These are phyloP conservation scores for Phytophthora idaei DNA, from an alignment of 352 stramenopile genomes.

Conservation along the genomic window DNA sequence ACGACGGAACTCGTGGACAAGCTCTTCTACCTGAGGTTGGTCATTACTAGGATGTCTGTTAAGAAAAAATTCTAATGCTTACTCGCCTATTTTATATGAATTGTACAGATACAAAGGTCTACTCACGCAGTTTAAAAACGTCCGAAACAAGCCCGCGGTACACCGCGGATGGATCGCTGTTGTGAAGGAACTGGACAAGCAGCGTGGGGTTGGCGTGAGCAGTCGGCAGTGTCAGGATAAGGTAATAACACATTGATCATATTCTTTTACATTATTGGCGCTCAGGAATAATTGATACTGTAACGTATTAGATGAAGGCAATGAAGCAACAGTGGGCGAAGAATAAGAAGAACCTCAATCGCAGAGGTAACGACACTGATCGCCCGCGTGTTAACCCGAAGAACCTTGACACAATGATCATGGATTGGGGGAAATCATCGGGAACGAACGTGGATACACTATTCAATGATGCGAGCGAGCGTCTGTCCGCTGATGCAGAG, in stretches of 20 bases:
- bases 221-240: slow-evolving; percentile 5
- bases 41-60: background rate
- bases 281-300: background rate
- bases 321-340: slow-evolving; percentile 5
- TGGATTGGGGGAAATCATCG: background rate
- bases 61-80: no score
- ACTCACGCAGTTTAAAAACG: background rate
- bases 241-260: background rate
- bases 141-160: background rate
- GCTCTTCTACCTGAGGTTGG: background rate
- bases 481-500: background rate
- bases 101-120: background rate
- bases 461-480: background rate
- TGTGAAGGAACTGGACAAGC: slow-evolving; percentile 3
- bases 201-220: slow-evolving; percentile 6
- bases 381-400: background rate
- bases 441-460: slow-evolving; percentile 1
- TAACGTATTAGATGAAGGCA: slow-evolving; percentile 3
- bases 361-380: slow-evolving; percentile 2
- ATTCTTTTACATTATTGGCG: background rate
- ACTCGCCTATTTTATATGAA: background rate
- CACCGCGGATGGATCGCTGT: slow-evolving; percentile 5
- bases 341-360: background rate
- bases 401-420: slow-evolving; percentile 4
- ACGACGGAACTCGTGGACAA: background rate